These are phyloP conservation scores for Agrocybe chaxingu DNA, from an alignment of 768 basidiomycete species.

Conservation along the genomic window DNA sequence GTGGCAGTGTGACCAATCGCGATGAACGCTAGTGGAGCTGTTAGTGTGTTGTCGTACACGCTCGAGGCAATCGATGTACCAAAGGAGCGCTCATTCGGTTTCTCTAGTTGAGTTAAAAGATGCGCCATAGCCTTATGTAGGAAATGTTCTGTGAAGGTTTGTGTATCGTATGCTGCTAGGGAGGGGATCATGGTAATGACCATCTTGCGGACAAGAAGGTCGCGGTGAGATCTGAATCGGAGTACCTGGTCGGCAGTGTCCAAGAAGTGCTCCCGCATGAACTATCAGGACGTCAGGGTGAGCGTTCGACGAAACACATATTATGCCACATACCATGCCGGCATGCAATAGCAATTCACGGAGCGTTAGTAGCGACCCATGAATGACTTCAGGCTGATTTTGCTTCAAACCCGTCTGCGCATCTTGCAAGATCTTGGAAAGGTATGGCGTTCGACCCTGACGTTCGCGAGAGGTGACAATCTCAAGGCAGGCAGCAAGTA, in stretches of 20 bases:
- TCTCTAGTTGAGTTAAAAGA: conserved; percentile 83
- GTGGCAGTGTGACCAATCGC: conserved; percentile 95
- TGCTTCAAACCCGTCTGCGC: conserved; percentile 81
- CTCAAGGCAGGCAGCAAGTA: conserved; percentile 89
- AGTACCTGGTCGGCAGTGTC: conserved; percentile 90
- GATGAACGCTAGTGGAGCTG: conserved; percentile 67
- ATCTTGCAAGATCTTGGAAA: conserved; percentile 83
- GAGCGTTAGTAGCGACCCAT: conserved; percentile 89
- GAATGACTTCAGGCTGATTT: conserved; percentile 82
- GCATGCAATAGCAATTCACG: conserved; percentile 89
- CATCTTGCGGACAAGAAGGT: conserved; percentile 85
- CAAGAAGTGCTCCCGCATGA: conserved; percentile 84
- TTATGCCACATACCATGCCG: conserved; percentile 68
- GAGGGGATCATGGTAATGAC: conserved; percentile 96
- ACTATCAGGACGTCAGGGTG: conserved; percentile 37
- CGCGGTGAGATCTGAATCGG: conserved; percentile 83
- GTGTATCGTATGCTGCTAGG: conserved; percentile 90
- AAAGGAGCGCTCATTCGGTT: conserved; percentile 83
- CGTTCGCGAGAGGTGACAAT: conserved; percentile 78
- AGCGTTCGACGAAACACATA: background rate
- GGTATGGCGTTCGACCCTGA: conserved; percentile 59
- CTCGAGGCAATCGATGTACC: conserved; percentile 44
- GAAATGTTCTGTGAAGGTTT: conserved; percentile 87
- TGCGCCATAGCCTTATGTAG: conserved; percentile 94
- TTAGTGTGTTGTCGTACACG: conserved; percentile 4